These are phyloP conservation scores for Prunus padus DNA, from an alignment of 306 rosid genomes.

Conservation along the genomic window DNA sequence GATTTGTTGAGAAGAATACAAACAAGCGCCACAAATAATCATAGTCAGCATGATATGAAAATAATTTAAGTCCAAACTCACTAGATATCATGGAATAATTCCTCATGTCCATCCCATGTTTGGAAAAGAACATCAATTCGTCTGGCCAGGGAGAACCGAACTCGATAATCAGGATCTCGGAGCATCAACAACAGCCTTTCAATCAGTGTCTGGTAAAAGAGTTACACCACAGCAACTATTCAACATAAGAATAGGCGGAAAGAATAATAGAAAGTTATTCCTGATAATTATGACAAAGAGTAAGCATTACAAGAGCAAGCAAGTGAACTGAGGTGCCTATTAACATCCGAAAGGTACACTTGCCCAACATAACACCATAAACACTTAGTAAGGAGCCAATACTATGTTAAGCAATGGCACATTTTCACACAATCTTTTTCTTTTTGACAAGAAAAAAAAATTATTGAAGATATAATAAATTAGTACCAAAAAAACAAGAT, in stretches of 20 bases:
- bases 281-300: not conserved
- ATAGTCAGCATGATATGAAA: not conserved
- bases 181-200: conserved; percentile 69
- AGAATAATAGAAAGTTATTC: not conserved
- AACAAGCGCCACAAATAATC: not conserved
- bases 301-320: too few species aligned
- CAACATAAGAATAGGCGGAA: conserved; percentile 20
- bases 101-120: conserved; percentile 95
- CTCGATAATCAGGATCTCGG: conserved; percentile 79
- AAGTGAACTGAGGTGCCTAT: too few species aligned
- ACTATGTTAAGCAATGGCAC: too few species aligned
- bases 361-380: too few species aligned
- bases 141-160: conserved; percentile 70
- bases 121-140: conserved; percentile 80
- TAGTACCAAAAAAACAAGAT: too few species aligned
- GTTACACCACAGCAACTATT: conserved; percentile 22
- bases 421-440: too few species aligned
- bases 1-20: not conserved
- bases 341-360: too few species aligned
- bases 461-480: too few species aligned
- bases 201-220: conserved; percentile 58
- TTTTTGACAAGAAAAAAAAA: too few species aligned
- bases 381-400: too few species aligned
- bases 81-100: conserved; percentile 89
- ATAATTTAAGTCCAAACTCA: conserved; percentile 34